Evolutionary conservation across 1,139 yeast genomes (phyloP), one percentile per base, ranked within the genome.

Genomic region (Meyerozyma athensensis): DNA sequence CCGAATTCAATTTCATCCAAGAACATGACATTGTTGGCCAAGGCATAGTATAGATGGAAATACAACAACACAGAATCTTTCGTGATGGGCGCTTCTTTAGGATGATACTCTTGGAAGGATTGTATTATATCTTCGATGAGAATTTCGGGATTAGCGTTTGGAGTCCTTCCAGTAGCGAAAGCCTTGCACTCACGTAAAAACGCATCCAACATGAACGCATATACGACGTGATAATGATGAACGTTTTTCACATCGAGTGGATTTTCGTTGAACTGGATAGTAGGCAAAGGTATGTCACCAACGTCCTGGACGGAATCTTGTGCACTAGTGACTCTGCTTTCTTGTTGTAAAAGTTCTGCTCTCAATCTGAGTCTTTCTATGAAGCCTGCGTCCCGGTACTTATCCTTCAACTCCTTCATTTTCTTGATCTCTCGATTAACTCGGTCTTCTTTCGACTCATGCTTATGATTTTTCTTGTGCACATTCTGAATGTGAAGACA

Each of bases 1-100:
- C 55, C 59, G 30, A 62, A 53, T 28, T 52, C 44, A 36, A 67
- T 46, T 26, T 63, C 65, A 37, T 63, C 66, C 42, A 61, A 50
- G 37, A 49, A 55, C 9, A 56, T 52, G n/a, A 54, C 39, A 35
- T 54, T 56, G 42, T 65, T 64, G 45, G 59, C 55, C 30, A 66
- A 50, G 7, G 58, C 54, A 43, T 61, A 61, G 45, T 50, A 64
- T 12, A 64, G 46, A 39, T 56, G 60, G 45, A 59, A 61, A 33
- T 49, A 50, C 26, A 48, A 48, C 38, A 60, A 49, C 7, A 65
- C 57, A 26, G 64, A 69, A 10, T 54, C 53, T 28, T 52, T 53
- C 4, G 61, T 46, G 19, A 61, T 39, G 2, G 59, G 54, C 8
- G 35, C 45, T 34, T 45, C 36, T 16, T 45, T 46, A 3, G 59